Percentiles rank a stretch among this genome's conserved stretches.
phyloP scores from a whole-genome alignment of 805 yeast genomes.

The Yarrowia keelungensis region DNA sequence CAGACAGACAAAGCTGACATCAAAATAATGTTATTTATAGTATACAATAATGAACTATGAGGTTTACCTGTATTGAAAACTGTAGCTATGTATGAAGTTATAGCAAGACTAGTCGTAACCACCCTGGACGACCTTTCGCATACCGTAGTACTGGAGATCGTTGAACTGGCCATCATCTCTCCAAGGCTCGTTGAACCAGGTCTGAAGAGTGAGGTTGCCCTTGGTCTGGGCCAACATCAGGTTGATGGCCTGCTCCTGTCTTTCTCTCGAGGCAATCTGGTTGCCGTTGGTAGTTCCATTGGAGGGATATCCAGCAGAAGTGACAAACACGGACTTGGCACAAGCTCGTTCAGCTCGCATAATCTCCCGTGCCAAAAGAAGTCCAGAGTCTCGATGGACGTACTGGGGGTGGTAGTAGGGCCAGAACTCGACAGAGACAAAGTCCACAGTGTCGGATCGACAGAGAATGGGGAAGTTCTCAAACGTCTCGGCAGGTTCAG shows the following conservation, averaged over 20 bases:
- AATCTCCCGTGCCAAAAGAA: not conserved
- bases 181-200: slow-evolving; percentile 30
- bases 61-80: not conserved
- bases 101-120: not conserved
- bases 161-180: slow-evolving; percentile 13
- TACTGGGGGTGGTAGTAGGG: slow-evolving; percentile 13
- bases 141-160: slow-evolving; percentile 29
- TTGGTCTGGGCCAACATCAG: slow-evolving; percentile 5
- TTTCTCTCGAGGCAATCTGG: slow-evolving; percentile 14
- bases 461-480: slow-evolving; percentile 14
- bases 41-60: not conserved
- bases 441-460: slow-evolving; percentile 9
- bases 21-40: slow-evolving; percentile 13
- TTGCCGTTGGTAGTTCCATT: slow-evolving; percentile 3
- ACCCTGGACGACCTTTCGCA: slow-evolving; percentile 1
- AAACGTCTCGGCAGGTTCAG: slow-evolving; percentile 26
- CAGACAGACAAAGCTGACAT: not conserved
- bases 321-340: slow-evolving; percentile 4
- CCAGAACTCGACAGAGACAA: slow-evolving; percentile 18
- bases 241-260: slow-evolving; percentile 13
- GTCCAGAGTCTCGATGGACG: slow-evolving; percentile 9
- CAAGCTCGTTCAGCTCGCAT: slow-evolving; percentile 2
- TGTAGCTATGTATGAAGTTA: not conserved
- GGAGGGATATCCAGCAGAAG: slow-evolving; percentile 6
- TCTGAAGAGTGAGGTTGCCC: slow-evolving; percentile 21